phyloP scores from a whole-genome alignment of 495 filamentous ascomycete species.

The Aspergillus affinis region DNA sequence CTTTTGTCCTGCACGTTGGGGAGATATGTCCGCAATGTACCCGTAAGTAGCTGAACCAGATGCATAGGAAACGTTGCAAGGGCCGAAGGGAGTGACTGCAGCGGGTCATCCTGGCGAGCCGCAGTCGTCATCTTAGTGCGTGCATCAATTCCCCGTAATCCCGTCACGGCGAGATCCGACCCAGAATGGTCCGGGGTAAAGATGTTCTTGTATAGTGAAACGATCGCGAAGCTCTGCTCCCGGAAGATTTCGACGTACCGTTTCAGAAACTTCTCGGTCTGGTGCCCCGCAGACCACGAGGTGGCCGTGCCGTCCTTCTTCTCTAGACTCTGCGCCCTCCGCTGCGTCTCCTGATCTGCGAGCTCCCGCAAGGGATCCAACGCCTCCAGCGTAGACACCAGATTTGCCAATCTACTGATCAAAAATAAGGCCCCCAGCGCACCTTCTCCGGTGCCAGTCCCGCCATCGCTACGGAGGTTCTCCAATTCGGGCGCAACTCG shows the following conservation, averaged over 20 bases:
- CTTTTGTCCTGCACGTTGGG: constrained; percentile 79
- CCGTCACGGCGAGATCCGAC: constrained; percentile 32
- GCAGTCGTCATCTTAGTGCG: constrained; percentile 24
- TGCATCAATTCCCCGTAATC: constrained; percentile 36
- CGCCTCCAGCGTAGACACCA: constrained; percentile 78
- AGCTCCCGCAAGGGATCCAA: constrained; percentile 83
- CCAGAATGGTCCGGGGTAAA: constrained; percentile 61
- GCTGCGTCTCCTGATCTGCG: constrained; percentile 79
- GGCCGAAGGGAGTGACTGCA: constrained; percentile 71
- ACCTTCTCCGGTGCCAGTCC: constrained; percentile 52
- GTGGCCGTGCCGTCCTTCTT: constrained; percentile 25
- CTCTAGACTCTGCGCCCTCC: constrained; percentile 29
- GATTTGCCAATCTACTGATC: constrained; percentile 77
- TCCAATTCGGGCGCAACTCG: constrained; percentile 82
- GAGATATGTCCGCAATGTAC: constrained; percentile 76
- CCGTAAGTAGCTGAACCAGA: constrained; percentile 76
- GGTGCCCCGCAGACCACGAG: constrained; percentile 75
- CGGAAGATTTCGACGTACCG: constrained; percentile 97
- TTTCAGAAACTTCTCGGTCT: constrained; percentile 93
- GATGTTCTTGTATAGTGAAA: constrained; percentile 88
- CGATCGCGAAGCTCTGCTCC: constrained; percentile 94
- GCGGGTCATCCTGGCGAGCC: constrained; percentile 48
- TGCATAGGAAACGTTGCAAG: constrained; percentile 83
- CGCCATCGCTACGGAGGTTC: constrained; percentile 40
- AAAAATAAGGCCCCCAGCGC: constrained; percentile 82